Evolutionary conservation across 805 yeast genomes (phyloP), one percentile per base, ranked within the genome.

Genomic region (Komagataella phaffii): DNA sequence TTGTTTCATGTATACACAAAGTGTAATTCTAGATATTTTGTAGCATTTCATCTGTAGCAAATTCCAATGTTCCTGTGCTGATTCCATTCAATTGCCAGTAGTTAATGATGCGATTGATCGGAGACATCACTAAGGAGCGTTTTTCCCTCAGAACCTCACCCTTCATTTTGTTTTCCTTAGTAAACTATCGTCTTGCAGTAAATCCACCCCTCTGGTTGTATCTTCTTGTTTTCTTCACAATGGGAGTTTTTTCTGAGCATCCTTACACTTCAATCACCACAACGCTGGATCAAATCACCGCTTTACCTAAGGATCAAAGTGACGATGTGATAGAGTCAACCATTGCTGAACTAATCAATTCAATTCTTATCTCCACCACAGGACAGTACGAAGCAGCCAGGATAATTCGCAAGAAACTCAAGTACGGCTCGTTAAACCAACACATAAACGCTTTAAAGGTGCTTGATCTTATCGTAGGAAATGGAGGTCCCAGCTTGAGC

Each of bases 381-480:
- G 75, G 82, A 6, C 71, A 82, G 49, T 65, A 72, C 40, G 99
- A 93, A 64, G 91, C 95, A 1, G 97, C 97, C 0, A 73, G 98
- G 46, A 95, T 96, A 1, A 69, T 93, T 19, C 76, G 99, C 50
- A 93, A 93, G 72, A 81, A 82, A 60, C 69, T 93, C 61, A 93
- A 95, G 67, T 85, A 91, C 61, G 98, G 97, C n/a, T 61, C 73
- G 2, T 62, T 66, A 3, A 66, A 69, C 17, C 84, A 83, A 56
- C 95, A 87, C 63, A 58, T 76, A 51, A 77, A 86, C 48, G 85
- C 95, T 0, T 64, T 89, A 55, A 60, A 63, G 49, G 52, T 84
- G 10, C 64, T 82, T 45, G 86, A 85, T 57, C 67, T 78, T 17
- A 63, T 84, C 19, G 80, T 85, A 1, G 75, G 79, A 44, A 82